Evolutionary conservation across 176 grass and related monocot genomes (phyloP).

Genomic region (Oryza officinalis): DNA sequence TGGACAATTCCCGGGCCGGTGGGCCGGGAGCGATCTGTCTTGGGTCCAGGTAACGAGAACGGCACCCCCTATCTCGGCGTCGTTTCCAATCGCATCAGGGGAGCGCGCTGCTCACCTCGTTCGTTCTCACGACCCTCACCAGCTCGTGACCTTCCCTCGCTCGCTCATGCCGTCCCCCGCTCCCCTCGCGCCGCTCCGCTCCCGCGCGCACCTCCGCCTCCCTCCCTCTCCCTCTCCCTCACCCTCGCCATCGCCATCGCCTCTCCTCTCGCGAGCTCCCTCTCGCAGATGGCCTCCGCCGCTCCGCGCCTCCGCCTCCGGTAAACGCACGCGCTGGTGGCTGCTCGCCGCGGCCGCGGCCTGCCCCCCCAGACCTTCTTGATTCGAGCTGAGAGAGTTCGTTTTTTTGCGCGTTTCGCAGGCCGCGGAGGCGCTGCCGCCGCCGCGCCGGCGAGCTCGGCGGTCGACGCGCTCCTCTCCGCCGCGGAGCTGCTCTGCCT

Average conservation of each 20-base stretch:
- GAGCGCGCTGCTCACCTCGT: neutral
- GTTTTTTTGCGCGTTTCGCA: constrained; percentile 11
- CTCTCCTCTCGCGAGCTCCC: neutral
- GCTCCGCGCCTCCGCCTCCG: constrained; percentile 27
- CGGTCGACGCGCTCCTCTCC: constrained; percentile 52
- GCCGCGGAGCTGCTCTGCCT: constrained; percentile 70
- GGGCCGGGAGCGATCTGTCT: too few relatives aligned
- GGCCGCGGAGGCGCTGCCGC: constrained; percentile 4
- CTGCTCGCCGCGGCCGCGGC: too few relatives aligned
- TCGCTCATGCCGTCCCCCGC: neutral
- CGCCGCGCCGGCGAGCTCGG: constrained; percentile 12
- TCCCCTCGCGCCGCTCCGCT: constrained; percentile 12
- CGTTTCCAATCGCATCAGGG: neutral
- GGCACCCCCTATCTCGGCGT: too few relatives aligned
- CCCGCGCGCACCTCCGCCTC: neutral
- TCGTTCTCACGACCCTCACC: neutral
- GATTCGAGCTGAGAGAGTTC: constrained; percentile 16
- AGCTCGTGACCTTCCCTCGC: neutral
- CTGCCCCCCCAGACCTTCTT: neutral
- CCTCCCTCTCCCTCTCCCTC: neutral
- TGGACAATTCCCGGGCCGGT: too few relatives aligned
- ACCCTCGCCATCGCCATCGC: neutral
- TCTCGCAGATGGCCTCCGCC: constrained; percentile 20
- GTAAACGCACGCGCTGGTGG: neutral
- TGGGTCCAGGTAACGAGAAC: too few relatives aligned